Base-by-base conservation (phyloP, 768 basidiomycete species). In the Leccinum incarnatum region DNA sequence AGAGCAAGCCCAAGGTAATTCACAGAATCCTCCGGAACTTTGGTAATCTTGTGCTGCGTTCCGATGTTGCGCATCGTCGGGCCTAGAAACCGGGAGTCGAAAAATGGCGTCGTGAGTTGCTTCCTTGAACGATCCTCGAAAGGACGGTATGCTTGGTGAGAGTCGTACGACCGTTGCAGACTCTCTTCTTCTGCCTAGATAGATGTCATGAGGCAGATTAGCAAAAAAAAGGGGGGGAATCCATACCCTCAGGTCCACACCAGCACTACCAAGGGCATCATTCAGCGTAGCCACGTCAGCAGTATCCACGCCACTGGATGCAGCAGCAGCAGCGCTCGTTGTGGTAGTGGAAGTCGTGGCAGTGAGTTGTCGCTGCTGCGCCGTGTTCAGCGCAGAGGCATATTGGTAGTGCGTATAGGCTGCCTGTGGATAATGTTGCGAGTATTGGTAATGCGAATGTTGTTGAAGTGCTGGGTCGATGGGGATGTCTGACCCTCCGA, bases 121-220 rank as follows among this genome's bases (percentile, higher is more conserved):
- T 89, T 92, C 50, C 83, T 83, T 3, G 87, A 82, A 12, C 92
- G 87, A 74, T 94, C 93, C 71, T 91, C 88, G 65, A 83, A 86
- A 1, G 82, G 73, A 12, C 88, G 83, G 67, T 86, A 88, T 17
- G 82, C 60, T 48, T 83, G 81, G 61, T 85, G 86, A 47, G 79
- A 80, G 58, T 86, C 83, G 56, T 86, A 80, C 3, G 80, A 76
- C 42, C 88, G 80, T 63, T 92, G 89, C 5, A 93, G 74, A 4
- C 83, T 80, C 70, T 93, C 93, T 75, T 94, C 92, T 72, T 94
- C 93, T 0, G 93, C 93, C 91, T 94, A 66, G n/a, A 21, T 36
- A 46, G 30, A 19, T 30, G 40, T 30, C 51, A 40, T 63, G n/a
- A 54, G 11, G 36, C 14, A 34, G n/a, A 27, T 5, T 9, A 25